Conservation (phyloP, 345 rosid species). For the Eucalyptus camaldulensis region DNA sequence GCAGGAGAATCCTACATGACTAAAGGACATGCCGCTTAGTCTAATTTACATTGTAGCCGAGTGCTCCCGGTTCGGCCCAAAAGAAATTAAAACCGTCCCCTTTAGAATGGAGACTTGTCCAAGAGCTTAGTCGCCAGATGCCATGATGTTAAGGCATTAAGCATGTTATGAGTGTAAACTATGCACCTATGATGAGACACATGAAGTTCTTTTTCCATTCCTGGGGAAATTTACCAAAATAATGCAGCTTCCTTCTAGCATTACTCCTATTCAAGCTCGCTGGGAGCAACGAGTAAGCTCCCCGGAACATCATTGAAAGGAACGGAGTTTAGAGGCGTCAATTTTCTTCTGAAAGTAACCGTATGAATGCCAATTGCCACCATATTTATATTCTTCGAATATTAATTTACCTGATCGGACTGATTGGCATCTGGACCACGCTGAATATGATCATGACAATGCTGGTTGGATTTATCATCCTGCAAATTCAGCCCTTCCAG, state of each 20-base stretch:
- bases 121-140: background rate
- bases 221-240: background rate
- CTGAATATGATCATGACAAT: background rate
- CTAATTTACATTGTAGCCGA: background rate
- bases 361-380: background rate
- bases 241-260: background rate
- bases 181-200: background rate
- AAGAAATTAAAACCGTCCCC: background rate
- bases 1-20: background rate
- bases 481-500: background rate
- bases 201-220: background rate
- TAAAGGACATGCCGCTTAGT: background rate
- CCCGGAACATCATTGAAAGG: background rate
- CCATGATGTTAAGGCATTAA: background rate
- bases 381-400: background rate
- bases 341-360: background rate
- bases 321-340: background rate
- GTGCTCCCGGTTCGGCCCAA: background rate
- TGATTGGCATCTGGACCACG: constrained; percentile 6
- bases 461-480: background rate
- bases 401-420: background rate
- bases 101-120: background rate
- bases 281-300: background rate
- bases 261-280: background rate
- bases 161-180: background rate